Evolutionary conservation across 352 stramenopile species (phyloP).

Genomic region (Pythium insidiosum): DNA sequence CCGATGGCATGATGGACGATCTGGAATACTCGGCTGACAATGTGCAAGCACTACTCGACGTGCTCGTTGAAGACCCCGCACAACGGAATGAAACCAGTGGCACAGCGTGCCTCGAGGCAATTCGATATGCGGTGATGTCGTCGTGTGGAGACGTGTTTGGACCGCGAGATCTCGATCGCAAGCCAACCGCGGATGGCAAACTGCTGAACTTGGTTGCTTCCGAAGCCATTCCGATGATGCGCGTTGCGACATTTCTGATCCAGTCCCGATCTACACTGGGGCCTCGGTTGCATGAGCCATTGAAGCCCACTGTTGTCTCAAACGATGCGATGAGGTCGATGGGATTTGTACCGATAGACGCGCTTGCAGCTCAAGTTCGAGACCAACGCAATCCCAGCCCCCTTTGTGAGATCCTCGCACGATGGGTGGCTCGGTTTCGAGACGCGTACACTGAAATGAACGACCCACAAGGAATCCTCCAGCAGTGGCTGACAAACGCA

Average conservation of each 20-base stretch:
- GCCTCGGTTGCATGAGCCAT: too few relatives aligned
- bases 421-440: constrained; percentile 64
- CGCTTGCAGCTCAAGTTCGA: too few relatives aligned
- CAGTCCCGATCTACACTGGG: constrained; percentile 34
- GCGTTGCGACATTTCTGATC: constrained; percentile 61
- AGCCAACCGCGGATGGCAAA: constrained; percentile 24
- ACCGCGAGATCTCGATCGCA: background rate
- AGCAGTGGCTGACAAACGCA: constrained; percentile 68
- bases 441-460: constrained; percentile 73
- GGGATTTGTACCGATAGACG: too few relatives aligned
- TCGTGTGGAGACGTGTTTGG: background rate
- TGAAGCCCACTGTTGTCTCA: too few relatives aligned
- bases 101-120: constrained; percentile 1
- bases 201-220: constrained; percentile 71
- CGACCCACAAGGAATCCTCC: constrained; percentile 51
- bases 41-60: too few relatives aligned
- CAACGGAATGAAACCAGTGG: constrained; percentile 11
- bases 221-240: constrained; percentile 64
- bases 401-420: constrained; percentile 37
- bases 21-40: constrained; percentile 47
- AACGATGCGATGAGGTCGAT: too few relatives aligned
- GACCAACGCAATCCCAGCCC: too few relatives aligned
- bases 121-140: too few relatives aligned
- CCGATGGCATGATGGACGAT: constrained; percentile 49
- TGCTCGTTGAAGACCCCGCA: constrained; percentile 49